phyloP scores from a whole-genome alignment of 495 filamentous ascomycete species.

The Apiosordaria backusii region DNA sequence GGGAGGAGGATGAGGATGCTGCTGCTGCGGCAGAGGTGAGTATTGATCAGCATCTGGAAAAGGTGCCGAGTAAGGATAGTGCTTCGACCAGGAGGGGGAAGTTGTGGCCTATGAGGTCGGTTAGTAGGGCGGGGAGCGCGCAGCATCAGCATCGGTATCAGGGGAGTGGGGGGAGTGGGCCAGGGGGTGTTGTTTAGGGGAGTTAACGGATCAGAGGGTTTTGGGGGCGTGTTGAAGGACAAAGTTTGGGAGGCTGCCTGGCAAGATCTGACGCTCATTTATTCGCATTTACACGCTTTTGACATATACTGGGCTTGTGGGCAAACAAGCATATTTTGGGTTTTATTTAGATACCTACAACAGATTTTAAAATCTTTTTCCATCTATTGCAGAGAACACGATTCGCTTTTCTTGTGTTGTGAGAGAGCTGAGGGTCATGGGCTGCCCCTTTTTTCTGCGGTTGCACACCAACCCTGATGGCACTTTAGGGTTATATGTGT shows the following conservation, averaged over 20 bases:
- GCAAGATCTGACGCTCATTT: background rate
- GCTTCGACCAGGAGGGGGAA: constrained; percentile 2
- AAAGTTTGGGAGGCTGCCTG: background rate
- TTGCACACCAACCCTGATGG: too few relatives aligned
- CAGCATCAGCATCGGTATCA: background rate
- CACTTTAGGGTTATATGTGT: too few relatives aligned
- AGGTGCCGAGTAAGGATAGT: constrained; percentile 19
- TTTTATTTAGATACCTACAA: background rate
- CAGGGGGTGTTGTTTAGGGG: background rate
- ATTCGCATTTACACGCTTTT: background rate
- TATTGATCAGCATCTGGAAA: constrained; percentile 17
- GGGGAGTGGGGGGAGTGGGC: background rate
- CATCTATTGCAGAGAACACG: too few relatives aligned
- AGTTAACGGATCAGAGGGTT: background rate
- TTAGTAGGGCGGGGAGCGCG: background rate
- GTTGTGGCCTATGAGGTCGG: background rate
- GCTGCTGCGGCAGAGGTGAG: background rate
- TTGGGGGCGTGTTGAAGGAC: background rate
- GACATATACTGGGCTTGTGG: background rate
- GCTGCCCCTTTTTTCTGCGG: too few relatives aligned
- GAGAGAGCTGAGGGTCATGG: too few relatives aligned
- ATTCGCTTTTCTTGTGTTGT: too few relatives aligned
- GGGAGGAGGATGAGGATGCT: constrained; percentile 11
- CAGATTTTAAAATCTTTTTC: background rate
- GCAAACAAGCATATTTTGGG: background rate